phyloP scores from a whole-genome alignment of 768 basidiomycete genomes.

The Sarcodon sp. region DNA sequence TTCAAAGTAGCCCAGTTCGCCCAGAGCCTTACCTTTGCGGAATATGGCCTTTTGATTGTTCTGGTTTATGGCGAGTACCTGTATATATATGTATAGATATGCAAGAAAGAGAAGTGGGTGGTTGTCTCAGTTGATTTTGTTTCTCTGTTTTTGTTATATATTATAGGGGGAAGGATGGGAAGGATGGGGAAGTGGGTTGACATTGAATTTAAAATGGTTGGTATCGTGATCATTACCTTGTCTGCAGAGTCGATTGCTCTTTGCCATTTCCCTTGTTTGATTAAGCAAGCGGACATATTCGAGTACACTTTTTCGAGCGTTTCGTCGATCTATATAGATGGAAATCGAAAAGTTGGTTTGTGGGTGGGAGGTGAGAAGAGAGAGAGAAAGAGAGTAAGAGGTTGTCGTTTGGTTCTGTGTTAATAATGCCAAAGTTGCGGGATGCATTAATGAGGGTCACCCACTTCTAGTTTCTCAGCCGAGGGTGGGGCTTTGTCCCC shows the following conservation, averaged over 20 bases:
- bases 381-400: background rate
- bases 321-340: constrained; percentile 29
- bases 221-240: constrained; percentile 31
- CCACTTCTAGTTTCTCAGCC: background rate
- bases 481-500: background rate
- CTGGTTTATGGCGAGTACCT: constrained; percentile 69
- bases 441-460: too few species aligned
- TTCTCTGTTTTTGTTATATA: background rate
- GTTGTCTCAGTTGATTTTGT: too few species aligned
- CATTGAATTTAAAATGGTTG: background rate
- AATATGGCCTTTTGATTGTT: constrained; percentile 71
- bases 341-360: background rate
- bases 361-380: background rate
- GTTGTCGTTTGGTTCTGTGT: too few species aligned
- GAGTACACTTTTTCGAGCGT: constrained; percentile 74
- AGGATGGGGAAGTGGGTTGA: background rate
- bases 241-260: constrained; percentile 73
- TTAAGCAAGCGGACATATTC: constrained; percentile 76
- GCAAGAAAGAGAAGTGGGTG: too few species aligned
- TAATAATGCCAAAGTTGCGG: too few species aligned
- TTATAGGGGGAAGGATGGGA: background rate
- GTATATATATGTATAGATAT: background rate
- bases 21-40: constrained; percentile 69
- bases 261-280: constrained; percentile 72
- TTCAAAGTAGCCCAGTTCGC: constrained; percentile 66